Evolutionary conservation across 306 rosid species (phyloP).

Genomic region (Gynostemma pentaphyllum): DNA sequence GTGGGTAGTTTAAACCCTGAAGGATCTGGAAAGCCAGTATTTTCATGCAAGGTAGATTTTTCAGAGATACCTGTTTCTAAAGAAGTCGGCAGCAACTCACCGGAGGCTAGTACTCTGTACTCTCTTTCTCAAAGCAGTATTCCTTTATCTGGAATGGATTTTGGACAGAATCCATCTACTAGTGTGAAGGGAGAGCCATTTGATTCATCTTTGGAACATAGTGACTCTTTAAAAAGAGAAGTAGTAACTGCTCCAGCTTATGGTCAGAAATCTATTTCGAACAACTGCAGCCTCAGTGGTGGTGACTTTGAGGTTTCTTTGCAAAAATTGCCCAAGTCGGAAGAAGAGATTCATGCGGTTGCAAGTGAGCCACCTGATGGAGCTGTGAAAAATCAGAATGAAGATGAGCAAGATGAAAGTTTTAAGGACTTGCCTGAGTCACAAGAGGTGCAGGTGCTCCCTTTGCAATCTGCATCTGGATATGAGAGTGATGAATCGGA

Average conservation of each 20-base stretch:
- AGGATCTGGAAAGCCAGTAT: constrained; percentile 28
- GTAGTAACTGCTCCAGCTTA: constrained; percentile 15
- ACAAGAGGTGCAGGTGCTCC: constrained; percentile 32
- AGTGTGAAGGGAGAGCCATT: constrained; percentile 17
- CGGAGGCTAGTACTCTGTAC: constrained; percentile 20
- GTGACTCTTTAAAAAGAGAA: constrained; percentile 18
- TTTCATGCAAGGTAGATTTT: constrained; percentile 23
- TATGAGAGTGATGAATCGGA: constrained; percentile 81
- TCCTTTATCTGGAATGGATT: constrained; percentile 2
- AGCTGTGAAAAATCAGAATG: constrained; percentile 23
- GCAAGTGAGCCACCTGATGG: constrained; percentile 22
- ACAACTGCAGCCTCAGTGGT: constrained; percentile 19
- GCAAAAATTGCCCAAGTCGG: constrained; percentile 24
- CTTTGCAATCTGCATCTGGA: constrained; percentile 32
- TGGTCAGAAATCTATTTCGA: constrained; percentile 24
- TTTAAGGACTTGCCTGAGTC: constrained; percentile 30
- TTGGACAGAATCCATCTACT: constrained; percentile 12
- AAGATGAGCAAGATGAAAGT: constrained; percentile 26
- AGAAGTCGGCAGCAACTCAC: constrained; percentile 25
- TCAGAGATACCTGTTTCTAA: constrained; percentile 29
- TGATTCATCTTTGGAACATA: constrained; percentile 11
- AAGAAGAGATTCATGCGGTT: constrained; percentile 32
- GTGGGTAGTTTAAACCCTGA: constrained; percentile 33
- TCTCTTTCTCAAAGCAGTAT: constrained; percentile 12
- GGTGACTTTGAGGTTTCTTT: constrained; percentile 20